A percentile compares a stretch with the other conserved stretches of the same genome.
These are phyloP conservation scores for Aspergillus calidoustus DNA, from an alignment of 2,329 filamentous ascomycete species.

Conservation along the genomic window DNA sequence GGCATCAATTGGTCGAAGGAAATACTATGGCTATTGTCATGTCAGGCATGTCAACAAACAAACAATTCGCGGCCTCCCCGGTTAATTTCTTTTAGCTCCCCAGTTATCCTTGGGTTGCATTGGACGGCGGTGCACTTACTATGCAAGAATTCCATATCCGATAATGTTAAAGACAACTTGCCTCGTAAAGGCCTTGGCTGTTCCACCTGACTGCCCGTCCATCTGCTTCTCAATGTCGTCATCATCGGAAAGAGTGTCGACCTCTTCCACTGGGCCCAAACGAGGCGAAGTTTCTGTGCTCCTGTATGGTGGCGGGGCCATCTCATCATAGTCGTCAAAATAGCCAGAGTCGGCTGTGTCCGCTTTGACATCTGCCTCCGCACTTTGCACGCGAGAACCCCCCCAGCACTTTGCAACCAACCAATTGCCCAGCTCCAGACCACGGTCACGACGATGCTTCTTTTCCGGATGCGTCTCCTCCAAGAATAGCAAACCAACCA, in stretches of 20 bases:
- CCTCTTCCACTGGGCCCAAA: slow-evolving; percentile 42
- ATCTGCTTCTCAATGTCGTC: slow-evolving; percentile 48
- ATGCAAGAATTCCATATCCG: slow-evolving; percentile 89
- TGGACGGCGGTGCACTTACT: slow-evolving; percentile 65
- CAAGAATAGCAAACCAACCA: slow-evolving; percentile 81
- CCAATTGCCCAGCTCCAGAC: slow-evolving; percentile 76
- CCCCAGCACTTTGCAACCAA: slow-evolving; percentile 52
- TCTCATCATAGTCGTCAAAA: slow-evolving; percentile 66
- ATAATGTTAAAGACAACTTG: slow-evolving; percentile 87
- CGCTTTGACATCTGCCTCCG: slow-evolving; percentile 55
- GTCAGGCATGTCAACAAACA: slow-evolving; percentile 23
- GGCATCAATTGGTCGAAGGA: slow-evolving; percentile 94
- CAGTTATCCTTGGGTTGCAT: slow-evolving; percentile 2
- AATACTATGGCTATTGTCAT: slow-evolving; percentile 78
- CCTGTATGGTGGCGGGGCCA: slow-evolving; percentile 71
- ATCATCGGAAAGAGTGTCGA: slow-evolving; percentile 37
- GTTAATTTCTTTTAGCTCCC: too few relatives aligned
- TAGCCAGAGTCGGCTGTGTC: slow-evolving; percentile 44
- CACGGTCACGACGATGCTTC: slow-evolving; percentile 75
- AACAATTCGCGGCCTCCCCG: background rate
- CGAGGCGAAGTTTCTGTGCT: slow-evolving; percentile 60
- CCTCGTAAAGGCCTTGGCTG: slow-evolving; percentile 73
- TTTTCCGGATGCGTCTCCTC: slow-evolving; percentile 91
- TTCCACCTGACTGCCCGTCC: slow-evolving; percentile 47
- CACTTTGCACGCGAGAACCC: slow-evolving; percentile 34